Evolutionary conservation across 2,329 filamentous ascomycete genomes (phyloP), one percentile per base, ranked within the genome.

Genomic region (Drechslerella dactyloides): DNA sequence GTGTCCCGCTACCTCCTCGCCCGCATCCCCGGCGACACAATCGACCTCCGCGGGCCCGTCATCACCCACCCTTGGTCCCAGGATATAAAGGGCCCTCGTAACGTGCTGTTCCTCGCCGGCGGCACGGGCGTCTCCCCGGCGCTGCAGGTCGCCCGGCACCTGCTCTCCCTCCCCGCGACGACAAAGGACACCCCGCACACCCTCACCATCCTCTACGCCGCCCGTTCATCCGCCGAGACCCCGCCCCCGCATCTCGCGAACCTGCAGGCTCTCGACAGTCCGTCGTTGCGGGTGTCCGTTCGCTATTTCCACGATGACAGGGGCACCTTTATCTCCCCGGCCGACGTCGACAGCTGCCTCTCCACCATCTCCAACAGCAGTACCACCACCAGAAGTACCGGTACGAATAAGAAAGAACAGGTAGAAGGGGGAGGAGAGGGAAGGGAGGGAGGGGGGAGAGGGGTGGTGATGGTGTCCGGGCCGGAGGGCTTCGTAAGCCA

Each of bases 111-210:
- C 77, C 81, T 97, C 21, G 94, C 93, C 0, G 94, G 93, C 1
- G 94, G 94, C 0, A 99, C 94, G 0, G 93, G 94, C 0, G 90
- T 99, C 76, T 92, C 91, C 15, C 91, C 93, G 0, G 94, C 93
- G 6, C 80, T 97, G 79, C 93, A 97, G 80, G 85, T 89, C 44
- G 90, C 88, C 1, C 81, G 87, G 72, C 85, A 86, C 0, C 79
- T 93, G 10, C 80, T 87, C 2, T 79, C 83, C 69, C 75, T 78
- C 19, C 74, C 69, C 77, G 55, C 75, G 74, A 13, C 40, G 3
- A 35, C 52, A 5, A 60, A 50, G 5, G 70, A 62, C 73, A 79
- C 74, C 74, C 69, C 13, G 46, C 73, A 82, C 1, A 81, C 77
- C 46, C 85, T 96, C 61, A 84, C 86, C 54, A 87, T 97, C 27